Evolutionary conservation across 139 green algal genomes (phyloP).

Genomic region (Micractinium conductrix): DNA sequence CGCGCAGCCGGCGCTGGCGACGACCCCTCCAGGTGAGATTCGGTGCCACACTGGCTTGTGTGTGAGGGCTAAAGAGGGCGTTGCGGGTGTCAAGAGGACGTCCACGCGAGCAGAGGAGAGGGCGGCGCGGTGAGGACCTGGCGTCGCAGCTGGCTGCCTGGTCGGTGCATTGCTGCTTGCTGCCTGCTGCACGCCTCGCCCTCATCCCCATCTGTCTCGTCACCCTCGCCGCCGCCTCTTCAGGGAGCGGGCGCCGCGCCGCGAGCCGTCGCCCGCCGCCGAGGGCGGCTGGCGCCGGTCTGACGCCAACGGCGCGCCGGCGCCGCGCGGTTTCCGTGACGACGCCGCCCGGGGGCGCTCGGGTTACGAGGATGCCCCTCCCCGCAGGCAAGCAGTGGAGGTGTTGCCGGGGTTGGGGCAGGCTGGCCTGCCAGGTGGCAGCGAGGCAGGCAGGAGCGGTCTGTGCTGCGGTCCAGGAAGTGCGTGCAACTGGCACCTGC

Average conservation of each 20-base stretch:
- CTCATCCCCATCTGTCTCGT: neutral
- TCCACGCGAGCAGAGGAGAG: neutral
- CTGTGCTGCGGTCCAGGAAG: no score
- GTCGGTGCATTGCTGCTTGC: neutral
- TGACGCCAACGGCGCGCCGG: neutral
- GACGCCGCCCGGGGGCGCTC: neutral
- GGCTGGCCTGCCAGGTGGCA: neutral
- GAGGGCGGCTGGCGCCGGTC: slow-evolving; percentile 5
- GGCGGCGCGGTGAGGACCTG: neutral
- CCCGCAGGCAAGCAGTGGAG: neutral
- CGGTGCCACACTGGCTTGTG: no score
- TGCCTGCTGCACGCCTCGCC: neutral
- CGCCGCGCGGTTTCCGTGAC: slow-evolving; percentile 16
- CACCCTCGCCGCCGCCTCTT: neutral
- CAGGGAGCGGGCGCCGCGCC: neutral
- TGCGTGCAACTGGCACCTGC: neutral
- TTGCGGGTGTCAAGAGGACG: no score
- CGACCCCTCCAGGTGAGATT: slow-evolving; percentile 7
- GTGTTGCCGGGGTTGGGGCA: neutral
- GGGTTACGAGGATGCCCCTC: neutral
- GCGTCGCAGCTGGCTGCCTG: no score
- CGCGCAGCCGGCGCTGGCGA: neutral
- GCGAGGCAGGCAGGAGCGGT: neutral
- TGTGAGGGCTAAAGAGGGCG: neutral
- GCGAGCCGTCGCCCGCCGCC: slow-evolving; percentile 6